Percentiles rank a stretch among this genome's conserved stretches.
These are phyloP conservation scores for Pestalotiopsis sp. DNA, from an alignment of 2,329 filamentous ascomycete species.

Conservation along the genomic window DNA sequence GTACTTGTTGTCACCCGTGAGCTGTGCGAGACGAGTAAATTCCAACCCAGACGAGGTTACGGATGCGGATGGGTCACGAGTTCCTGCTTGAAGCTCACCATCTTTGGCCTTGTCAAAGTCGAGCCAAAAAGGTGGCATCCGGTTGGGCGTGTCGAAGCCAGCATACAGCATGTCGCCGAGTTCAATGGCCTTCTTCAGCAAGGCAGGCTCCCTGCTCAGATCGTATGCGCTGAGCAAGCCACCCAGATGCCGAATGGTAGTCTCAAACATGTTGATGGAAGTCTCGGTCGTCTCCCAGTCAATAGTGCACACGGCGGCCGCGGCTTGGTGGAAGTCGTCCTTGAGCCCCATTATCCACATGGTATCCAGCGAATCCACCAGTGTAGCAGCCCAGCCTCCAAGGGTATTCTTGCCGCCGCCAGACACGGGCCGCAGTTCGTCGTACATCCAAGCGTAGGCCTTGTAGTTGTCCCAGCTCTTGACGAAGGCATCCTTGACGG, in stretches of 20 bases:
- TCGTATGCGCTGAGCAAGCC: conserved; percentile 49
- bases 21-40: conserved; percentile 70
- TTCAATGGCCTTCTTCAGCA: conserved; percentile 47
- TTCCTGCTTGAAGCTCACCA: conserved; percentile 35
- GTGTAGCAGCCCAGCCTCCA: conserved; percentile 59
- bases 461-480: conserved; percentile 55
- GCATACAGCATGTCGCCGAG: conserved; percentile 50
- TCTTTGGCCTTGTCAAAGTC: conserved; percentile 47
- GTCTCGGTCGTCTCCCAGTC: conserved; percentile 48
- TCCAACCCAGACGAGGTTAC: conserved; percentile 68
- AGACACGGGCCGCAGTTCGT: conserved; percentile 53
- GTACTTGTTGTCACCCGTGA: conserved; percentile 70
- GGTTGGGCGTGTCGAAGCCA: conserved; percentile 51
- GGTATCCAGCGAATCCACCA: conserved; percentile 64
- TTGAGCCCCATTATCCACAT: conserved; percentile 64
- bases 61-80: conserved; percentile 37
- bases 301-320: conserved; percentile 49
- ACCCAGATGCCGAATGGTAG: conserved; percentile 49
- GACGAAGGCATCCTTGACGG: conserved; percentile 44
- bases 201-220: conserved; percentile 40
- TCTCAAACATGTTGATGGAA: conserved; percentile 47
- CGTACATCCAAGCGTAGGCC: conserved; percentile 51
- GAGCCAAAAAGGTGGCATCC: conserved; percentile 58
- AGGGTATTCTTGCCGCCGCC: conserved; percentile 50
- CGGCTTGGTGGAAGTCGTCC: conserved; percentile 58